Percentiles rank a stretch among this genome's conserved stretches.
Conservation (phyloP, 2,329 filamentous ascomycete genomes). For the Exophiala sp. region DNA sequence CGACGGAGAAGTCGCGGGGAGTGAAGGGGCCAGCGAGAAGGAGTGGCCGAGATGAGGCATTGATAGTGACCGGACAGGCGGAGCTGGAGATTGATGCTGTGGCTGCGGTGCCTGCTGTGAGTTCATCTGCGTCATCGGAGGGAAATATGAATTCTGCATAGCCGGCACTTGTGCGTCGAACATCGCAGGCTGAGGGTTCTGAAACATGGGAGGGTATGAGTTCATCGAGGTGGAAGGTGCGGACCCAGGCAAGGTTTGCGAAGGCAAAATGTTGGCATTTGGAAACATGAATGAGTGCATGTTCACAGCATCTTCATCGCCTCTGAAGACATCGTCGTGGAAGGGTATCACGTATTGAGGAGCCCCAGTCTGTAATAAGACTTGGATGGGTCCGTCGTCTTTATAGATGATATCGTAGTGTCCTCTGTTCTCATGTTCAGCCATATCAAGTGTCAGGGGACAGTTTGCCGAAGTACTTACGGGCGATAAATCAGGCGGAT, state of each 20-base stretch:
- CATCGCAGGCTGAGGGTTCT: conserved; percentile 69
- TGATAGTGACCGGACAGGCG: conserved; percentile 9
- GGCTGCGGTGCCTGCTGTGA: not conserved
- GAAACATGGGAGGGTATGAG: conserved; percentile 66
- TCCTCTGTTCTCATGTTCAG: conserved; percentile 49
- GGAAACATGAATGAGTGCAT: conserved; percentile 9
- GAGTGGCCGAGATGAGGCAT: conserved; percentile 9
- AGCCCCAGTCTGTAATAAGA: conserved; percentile 20
- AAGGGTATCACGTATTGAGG: conserved; percentile 16
- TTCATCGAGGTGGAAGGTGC: not conserved
- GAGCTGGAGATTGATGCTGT: not conserved
- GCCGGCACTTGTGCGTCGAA: not conserved
- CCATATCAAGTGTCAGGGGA: not conserved
- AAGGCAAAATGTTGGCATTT: conserved; percentile 35
- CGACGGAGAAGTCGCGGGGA: conserved; percentile 9
- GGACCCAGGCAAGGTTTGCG: conserved; percentile 41
- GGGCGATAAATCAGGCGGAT: conserved; percentile 66
- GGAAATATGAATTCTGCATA: conserved; percentile 11
- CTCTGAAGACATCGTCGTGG: conserved; percentile 9
- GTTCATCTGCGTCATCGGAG: not conserved
- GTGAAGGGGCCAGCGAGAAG: conserved; percentile 8
- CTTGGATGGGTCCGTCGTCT: conserved; percentile 32
- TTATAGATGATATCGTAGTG: conserved; percentile 96
- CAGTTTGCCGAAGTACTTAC: conserved; percentile 41
- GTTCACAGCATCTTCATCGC: conserved; percentile 4